phyloP scores from a whole-genome alignment of 2,329 filamentous ascomycete genomes.

The Penicillium sp. region DNA sequence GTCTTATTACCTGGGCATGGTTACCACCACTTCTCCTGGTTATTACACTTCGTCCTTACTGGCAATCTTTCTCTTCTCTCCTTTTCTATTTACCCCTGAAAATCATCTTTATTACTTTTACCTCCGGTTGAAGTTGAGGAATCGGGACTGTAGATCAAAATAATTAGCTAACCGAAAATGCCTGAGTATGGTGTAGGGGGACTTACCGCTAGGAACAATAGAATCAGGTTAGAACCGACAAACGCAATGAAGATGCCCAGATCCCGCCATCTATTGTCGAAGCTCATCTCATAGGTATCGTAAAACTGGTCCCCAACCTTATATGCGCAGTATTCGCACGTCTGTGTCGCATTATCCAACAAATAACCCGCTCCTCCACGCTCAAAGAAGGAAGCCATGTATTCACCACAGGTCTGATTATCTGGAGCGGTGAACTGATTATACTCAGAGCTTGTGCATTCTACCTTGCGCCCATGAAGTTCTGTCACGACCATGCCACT shows the following conservation, averaged over 20 bases:
- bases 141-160: slow-evolving; percentile 35
- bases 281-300: slow-evolving; percentile 63
- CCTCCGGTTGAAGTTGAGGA: slow-evolving; percentile 49
- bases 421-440: slow-evolving; percentile 67
- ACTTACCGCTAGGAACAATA: slow-evolving; percentile 59
- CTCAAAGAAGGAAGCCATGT: slow-evolving; percentile 71
- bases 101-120: slow-evolving; percentile 16
- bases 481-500: slow-evolving; percentile 77
- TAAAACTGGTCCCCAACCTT: slow-evolving; percentile 80
- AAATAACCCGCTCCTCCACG: slow-evolving; percentile 71
- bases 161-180: slow-evolving; percentile 12
- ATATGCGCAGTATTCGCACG: slow-evolving; percentile 81
- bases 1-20: no score
- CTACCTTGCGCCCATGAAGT: slow-evolving; percentile 64
- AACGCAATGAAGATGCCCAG: slow-evolving; percentile 76
- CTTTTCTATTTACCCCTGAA: background rate
- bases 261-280: slow-evolving; percentile 73
- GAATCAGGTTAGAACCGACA: slow-evolving; percentile 71
- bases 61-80: background rate
- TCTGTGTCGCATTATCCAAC: slow-evolving; percentile 61
- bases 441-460: slow-evolving; percentile 61
- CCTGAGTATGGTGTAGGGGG: background rate
- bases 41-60: no score
- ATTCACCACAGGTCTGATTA: slow-evolving; percentile 68
- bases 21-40: no score